A percentile compares a stretch with the other conserved stretches of the same genome.
These are phyloP conservation scores for Globisporangium spinosum DNA, from an alignment of 352 stramenopile genomes.

Conservation along the genomic window DNA sequence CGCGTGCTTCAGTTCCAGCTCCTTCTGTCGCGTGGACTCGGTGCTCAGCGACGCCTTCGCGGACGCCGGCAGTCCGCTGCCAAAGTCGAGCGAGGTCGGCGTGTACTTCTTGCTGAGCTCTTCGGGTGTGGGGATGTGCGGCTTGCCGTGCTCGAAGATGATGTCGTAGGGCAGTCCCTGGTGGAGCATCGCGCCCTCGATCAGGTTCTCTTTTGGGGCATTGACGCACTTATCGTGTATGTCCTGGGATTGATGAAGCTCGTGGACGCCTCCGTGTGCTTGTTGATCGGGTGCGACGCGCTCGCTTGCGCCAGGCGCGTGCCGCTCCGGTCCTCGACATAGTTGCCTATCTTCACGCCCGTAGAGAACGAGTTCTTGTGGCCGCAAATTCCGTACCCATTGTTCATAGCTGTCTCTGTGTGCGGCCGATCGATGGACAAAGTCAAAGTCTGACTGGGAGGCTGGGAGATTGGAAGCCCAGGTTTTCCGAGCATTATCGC, in stretches of 20 bases:
- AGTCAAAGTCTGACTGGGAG: neutral
- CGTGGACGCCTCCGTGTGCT: conserved; percentile 42
- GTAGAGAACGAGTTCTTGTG: conserved; percentile 84
- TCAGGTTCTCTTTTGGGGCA: conserved; percentile 45
- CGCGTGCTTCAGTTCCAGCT: conserved; percentile 39
- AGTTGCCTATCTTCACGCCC: conserved; percentile 77
- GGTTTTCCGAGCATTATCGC: neutral
- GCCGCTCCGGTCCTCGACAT: conserved; percentile 79
- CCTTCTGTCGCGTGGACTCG: conserved; percentile 29
- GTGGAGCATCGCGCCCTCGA: conserved; percentile 46
- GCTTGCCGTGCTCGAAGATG: conserved; percentile 63
- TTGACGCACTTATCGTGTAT: conserved; percentile 57
- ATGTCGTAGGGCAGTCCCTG: conserved; percentile 66
- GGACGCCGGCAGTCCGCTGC: conserved; percentile 22
- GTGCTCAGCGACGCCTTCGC: conserved; percentile 26
- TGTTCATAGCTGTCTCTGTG: conserved; percentile 24
- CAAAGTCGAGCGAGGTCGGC: conserved; percentile 54
- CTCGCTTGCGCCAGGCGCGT: conserved; percentile 36
- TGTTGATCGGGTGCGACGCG: conserved; percentile 35
- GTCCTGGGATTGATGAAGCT: conserved; percentile 46
- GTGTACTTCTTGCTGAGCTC: conserved; percentile 56
- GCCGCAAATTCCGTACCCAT: conserved; percentile 69
- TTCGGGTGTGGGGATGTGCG: conserved; percentile 34
- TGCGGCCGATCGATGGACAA: neutral
- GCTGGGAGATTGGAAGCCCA: neutral